These are phyloP conservation scores for Gnaphalium uliginosum DNA, from an alignment of 129 eudicot species.

Conservation along the genomic window DNA sequence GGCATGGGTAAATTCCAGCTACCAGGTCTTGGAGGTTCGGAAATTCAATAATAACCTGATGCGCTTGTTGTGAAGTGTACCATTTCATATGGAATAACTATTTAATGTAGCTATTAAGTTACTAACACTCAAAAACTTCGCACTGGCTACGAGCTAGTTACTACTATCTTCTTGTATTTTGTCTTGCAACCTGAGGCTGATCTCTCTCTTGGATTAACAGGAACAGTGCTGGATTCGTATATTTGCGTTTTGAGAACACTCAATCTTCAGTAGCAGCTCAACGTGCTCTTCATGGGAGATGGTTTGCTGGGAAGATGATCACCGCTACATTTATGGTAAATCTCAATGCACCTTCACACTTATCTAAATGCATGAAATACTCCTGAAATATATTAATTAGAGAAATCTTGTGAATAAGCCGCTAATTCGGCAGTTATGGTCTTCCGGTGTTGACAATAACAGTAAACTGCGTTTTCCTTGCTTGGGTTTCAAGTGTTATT, in stretches of 20 bases:
- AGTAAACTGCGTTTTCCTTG: background rate
- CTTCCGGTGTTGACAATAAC: background rate
- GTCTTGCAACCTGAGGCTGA: slow-evolving; percentile 19
- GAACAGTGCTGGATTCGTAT: slow-evolving; percentile 73
- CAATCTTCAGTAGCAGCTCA: slow-evolving; percentile 72
- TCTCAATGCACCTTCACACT: background rate
- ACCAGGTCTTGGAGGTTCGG: no score
- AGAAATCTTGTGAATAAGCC: background rate
- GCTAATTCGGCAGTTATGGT: background rate
- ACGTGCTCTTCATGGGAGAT: slow-evolving; percentile 80
- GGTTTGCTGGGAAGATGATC: slow-evolving; percentile 98
- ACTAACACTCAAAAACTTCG: no score
- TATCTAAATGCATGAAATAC: background rate
- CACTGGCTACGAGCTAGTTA: no score
- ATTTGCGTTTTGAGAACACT: slow-evolving; percentile 68
- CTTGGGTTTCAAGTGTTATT: background rate
- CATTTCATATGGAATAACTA: no score
- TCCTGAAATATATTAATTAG: background rate
- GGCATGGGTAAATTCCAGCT: no score
- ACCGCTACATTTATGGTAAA: slow-evolving; percentile 80
- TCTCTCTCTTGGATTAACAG: slow-evolving; percentile 36
- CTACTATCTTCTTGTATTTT: background rate
- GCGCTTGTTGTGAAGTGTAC: no score
- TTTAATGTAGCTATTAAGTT: no score
- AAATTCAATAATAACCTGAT: no score